Evolutionary conservation across 345 rosid genomes (phyloP).

Genomic region (Stellera chamaejasme): DNA sequence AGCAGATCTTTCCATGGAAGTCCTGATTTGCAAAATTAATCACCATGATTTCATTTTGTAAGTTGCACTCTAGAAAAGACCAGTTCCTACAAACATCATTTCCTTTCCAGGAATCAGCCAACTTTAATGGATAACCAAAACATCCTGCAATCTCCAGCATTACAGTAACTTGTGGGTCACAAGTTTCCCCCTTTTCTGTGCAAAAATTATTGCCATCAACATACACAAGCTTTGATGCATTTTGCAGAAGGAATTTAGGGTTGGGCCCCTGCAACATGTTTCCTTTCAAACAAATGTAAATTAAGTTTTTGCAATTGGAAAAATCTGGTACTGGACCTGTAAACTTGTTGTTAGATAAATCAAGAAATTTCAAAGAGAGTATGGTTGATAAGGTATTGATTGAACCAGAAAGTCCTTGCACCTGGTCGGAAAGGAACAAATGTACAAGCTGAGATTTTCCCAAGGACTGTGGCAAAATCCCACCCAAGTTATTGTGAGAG

Average conservation of each 20-base stretch:
- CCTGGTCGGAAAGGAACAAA: slow-evolving; percentile 30
- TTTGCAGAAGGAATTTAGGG: slow-evolving; percentile 9
- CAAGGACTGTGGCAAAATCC: slow-evolving; percentile 29
- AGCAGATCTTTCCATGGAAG: slow-evolving; percentile 32
- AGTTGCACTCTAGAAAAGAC: slow-evolving; percentile 28
- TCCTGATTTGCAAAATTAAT: slow-evolving; percentile 22
- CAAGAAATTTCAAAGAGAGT: slow-evolving; percentile 22
- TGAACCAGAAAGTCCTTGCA: slow-evolving; percentile 12
- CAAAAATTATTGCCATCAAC: slow-evolving; percentile 27
- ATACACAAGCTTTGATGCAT: background rate
- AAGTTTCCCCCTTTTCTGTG: slow-evolving; percentile 15
- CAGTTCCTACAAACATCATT: slow-evolving; percentile 39
- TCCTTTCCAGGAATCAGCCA: slow-evolving; percentile 39
- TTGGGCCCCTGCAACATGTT: slow-evolving; percentile 44
- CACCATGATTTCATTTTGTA: slow-evolving; percentile 9
- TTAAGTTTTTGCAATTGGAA: slow-evolving; percentile 22
- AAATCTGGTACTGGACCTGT: slow-evolving; percentile 46
- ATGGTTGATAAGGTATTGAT: slow-evolving; percentile 32
- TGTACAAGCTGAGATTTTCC: slow-evolving; percentile 21
- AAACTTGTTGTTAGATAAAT: slow-evolving; percentile 32
- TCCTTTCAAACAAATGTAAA: slow-evolving; percentile 30
- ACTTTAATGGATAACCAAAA: slow-evolving; percentile 27
- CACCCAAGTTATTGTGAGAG: slow-evolving; percentile 36
- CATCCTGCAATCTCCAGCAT: slow-evolving; percentile 33
- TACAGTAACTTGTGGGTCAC: slow-evolving; percentile 33